Evolutionary conservation across 371 early-diverging fungal species (phyloP), one percentile per base, ranked within the genome.

Genomic region (Mucor piriformis): DNA sequence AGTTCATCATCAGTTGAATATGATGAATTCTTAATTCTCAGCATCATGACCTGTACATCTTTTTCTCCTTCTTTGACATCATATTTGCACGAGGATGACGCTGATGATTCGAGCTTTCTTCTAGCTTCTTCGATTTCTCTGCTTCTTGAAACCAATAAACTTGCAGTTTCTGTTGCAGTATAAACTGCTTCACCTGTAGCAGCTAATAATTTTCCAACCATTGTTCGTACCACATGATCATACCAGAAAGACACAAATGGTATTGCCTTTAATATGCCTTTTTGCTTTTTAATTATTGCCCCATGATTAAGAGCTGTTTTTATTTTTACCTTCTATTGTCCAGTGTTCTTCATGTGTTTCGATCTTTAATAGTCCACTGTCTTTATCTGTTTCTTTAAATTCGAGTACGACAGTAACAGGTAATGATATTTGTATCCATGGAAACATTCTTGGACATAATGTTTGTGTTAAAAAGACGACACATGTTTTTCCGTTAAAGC

Each of bases 231-330:
- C 16, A 86, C 73, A 48, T 76, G 72, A 56, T 86, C 83, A 61
- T 86, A 85, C 87, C 87, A 86, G 69, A 73, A 79, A 5, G 75
- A 76, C 16, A 85, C 48, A 23, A 82, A 57, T 12, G 87, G 87
- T 49, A 84, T 66, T 27, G 83, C 74, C 49, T 81, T 73, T 11
- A 86, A 68, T 49, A 85, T 67, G 24, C 84, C 79, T 79, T 51
- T 42, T 24, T 16, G 48, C 1, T 27, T 54, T 13, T 12, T 24
- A 55, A 25, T 16, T 16, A 43, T n/a, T 38, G 6, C n/a, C 40
- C 5, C 29, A 43, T 52, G n/a, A 33, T 16, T 16, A 40, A n/a
- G 13, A 49, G 7, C 12, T 37, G 12, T 37, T 37, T 37, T 7
- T 37, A 13, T 37, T 37, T 7, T 38, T 57, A 67, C 72, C 83